These are phyloP conservation scores for Pisolithus marmoratus DNA, from an alignment of 768 basidiomycete genomes.

Conservation along the genomic window DNA sequence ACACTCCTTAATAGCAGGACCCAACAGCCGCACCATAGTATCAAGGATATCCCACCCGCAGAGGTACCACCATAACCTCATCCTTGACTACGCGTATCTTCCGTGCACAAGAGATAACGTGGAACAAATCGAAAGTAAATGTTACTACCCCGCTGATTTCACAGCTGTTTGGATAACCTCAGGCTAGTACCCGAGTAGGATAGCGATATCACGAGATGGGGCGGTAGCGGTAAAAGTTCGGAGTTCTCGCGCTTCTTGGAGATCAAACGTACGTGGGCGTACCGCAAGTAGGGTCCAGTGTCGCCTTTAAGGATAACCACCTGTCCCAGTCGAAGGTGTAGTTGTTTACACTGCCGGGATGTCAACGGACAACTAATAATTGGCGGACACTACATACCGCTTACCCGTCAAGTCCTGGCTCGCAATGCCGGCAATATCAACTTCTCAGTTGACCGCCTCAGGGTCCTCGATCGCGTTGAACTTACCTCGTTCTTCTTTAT, in stretches of 20 bases:
- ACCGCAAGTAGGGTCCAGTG: constrained; percentile 94
- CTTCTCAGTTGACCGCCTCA: constrained; percentile 66
- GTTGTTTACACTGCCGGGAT: constrained; percentile 77
- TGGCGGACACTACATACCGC: no score
- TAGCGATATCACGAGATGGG: no score
- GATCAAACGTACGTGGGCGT: constrained; percentile 52
- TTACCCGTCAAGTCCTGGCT: constrained; percentile 99
- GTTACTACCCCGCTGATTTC: constrained; percentile 85
- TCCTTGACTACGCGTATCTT: constrained; percentile 83
- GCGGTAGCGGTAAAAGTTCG: no score
- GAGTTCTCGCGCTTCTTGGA: no score
- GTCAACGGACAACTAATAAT: not conserved
- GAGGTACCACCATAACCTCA: constrained; percentile 84
- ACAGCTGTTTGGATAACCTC: constrained; percentile 84
- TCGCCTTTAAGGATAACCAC: constrained; percentile 93
- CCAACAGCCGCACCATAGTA: constrained; percentile 79
- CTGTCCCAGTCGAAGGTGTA: constrained; percentile 93
- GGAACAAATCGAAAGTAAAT: constrained; percentile 80
- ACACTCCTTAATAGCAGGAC: constrained; percentile 95
- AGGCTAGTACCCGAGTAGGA: no score
- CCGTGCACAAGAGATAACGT: constrained; percentile 90
- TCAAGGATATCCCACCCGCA: constrained; percentile 87
- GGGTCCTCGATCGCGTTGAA: constrained; percentile 87
- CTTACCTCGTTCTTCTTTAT: constrained; percentile 93
- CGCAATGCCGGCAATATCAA: constrained; percentile 95